Evolutionary conservation across 2,329 filamentous ascomycete genomes (phyloP), one percentile per base, ranked within the genome.

Genomic region (Aspergillus aculeatinus): DNA sequence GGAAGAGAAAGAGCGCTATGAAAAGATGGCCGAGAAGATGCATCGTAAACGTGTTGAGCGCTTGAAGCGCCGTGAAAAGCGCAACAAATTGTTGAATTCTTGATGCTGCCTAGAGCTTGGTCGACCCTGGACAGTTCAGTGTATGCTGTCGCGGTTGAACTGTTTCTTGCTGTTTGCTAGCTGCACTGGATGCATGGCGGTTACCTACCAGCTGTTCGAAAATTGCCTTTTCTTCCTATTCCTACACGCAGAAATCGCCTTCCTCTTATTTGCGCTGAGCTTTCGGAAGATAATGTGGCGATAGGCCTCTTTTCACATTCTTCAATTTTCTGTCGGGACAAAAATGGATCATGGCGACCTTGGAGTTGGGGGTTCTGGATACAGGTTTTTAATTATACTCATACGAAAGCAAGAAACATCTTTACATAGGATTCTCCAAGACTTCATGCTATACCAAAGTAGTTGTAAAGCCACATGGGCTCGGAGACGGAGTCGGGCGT

Each of bases 1-100:
- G 83, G 93, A 92, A 70, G 95, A 98, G 82, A 92, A 90, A 77
- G 92, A 93, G 72, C 84, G 94, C 67, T 98, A 94, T 74, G 91
- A 92, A 76, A 91, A 93, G 82, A 86, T 99, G 86, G 94, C 92
- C 21, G 91, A 92, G 80, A 98, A 95, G 82, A 98, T 99, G 95
- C 94, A 98, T 81, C 87, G 86, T 78, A 98, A 96, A 84, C 85
- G 93, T 63, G 89, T 98, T 12, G 95, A 99, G 79, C 86, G 95
- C 69, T 79, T 96, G 77, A 96, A 92, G 87, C 86, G 93, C 73
- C 90, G 92, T 77, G 95, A 99, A 83, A 98, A 98, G 88, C 87
- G 95, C 74, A 99, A 80, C 68, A 80, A 80, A 68, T 57, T 80
- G 58, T 71, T 80, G 57, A 78, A 75, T 64, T 80, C 78, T 33